phyloP scores from a whole-genome alignment of 1,284 basidiomycete species.

The Phlebopus sp. region DNA sequence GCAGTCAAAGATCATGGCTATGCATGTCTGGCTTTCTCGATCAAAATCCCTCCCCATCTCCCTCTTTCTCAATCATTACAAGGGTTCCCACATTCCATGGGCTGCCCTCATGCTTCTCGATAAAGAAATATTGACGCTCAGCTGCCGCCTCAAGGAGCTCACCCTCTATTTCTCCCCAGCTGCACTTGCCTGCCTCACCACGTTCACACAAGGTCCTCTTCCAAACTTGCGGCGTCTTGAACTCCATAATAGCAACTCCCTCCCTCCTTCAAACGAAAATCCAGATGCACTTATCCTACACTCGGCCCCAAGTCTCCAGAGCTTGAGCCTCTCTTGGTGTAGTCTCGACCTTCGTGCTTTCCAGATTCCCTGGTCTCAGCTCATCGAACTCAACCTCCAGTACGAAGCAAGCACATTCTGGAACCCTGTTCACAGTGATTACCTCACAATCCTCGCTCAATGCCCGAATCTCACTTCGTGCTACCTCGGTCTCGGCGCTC shows the following conservation, averaged over 20 bases:
- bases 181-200: conserved; percentile 27
- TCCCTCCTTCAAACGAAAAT: conserved; percentile 22
- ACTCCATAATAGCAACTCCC: conserved; percentile 24
- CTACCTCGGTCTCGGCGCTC: conserved; percentile 25
- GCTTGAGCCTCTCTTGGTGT: conserved; percentile 30
- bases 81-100: conserved; percentile 23
- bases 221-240: conserved; percentile 27
- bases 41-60: conserved; percentile 30
- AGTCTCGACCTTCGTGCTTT: conserved; percentile 28
- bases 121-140: conserved; percentile 27
- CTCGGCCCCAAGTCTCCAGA: conserved; percentile 27
- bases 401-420: conserved; percentile 29
- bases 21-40: conserved; percentile 31
- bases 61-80: conserved; percentile 23
- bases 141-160: conserved; percentile 20
- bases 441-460: conserved; percentile 21
- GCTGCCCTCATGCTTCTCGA: conserved; percentile 31
- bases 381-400: conserved; percentile 27
- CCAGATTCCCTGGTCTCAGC: conserved; percentile 29
- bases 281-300: conserved; percentile 25
- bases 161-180: conserved; percentile 23
- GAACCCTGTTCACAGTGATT: conserved; percentile 30
- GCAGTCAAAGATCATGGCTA: conserved; percentile 24
- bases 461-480: conserved; percentile 30
- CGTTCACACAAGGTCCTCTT: conserved; percentile 27